These are phyloP conservation scores for Oryza rufipogon DNA, from an alignment of 176 grass and related monocot species.

Conservation along the genomic window DNA sequence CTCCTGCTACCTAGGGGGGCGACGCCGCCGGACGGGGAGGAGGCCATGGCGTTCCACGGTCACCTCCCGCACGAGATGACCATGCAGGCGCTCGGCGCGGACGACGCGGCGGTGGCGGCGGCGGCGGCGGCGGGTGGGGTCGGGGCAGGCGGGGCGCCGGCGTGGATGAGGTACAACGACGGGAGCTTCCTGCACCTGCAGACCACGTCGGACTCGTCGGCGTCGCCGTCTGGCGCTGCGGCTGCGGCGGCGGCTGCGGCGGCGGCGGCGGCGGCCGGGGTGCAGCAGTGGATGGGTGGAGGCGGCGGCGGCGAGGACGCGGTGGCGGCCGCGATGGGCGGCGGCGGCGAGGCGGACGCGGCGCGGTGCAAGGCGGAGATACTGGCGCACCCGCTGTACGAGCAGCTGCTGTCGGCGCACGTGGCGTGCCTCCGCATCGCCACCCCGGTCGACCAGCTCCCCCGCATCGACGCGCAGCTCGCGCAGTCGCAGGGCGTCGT, in stretches of 20 bases:
- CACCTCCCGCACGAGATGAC: constrained; percentile 64
- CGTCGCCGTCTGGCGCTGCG: constrained; percentile 20
- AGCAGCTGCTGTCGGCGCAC: constrained; percentile 68
- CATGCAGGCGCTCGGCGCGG: constrained; percentile 49
- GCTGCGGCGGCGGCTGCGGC: not conserved
- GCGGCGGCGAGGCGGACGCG: constrained; percentile 39
- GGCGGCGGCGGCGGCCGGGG: constrained; percentile 3
- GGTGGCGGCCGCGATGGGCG: constrained; percentile 22
- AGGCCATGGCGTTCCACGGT: constrained; percentile 60
- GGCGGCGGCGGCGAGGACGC: constrained; percentile 24
- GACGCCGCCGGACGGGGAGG: not conserved
- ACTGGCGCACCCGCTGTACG: constrained; percentile 67
- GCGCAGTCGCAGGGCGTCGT: constrained; percentile 60
- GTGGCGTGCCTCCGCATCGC: constrained; percentile 71
- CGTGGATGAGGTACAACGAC: constrained; percentile 74
- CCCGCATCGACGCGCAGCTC: constrained; percentile 67
- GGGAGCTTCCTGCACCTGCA: constrained; percentile 82
- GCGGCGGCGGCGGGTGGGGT: constrained; percentile 26
- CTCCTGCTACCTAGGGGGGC: not conserved
- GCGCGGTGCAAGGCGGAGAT: constrained; percentile 58
- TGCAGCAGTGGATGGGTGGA: constrained; percentile 34
- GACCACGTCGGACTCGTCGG: constrained; percentile 62
- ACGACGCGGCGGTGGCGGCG: constrained; percentile 43
- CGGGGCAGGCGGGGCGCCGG: constrained; percentile 43
- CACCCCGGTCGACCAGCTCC: constrained; percentile 73